phyloP scores from a whole-genome alignment of 2,329 filamentous ascomycete genomes.

The Coniella lustricola region DNA sequence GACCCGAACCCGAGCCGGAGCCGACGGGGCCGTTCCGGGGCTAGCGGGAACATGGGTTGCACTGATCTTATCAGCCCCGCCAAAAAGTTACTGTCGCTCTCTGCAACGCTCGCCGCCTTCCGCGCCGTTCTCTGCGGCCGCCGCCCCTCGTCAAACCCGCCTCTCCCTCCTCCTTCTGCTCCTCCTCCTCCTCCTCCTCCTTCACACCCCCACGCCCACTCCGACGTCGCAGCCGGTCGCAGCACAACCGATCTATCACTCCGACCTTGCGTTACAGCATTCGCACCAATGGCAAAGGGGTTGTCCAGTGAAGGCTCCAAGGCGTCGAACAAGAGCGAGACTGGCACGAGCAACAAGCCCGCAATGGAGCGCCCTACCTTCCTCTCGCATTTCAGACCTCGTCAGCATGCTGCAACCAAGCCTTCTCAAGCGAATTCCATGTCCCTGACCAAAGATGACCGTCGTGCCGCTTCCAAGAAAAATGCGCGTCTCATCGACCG shows the following conservation, averaged over 20 bases:
- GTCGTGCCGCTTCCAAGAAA: slow-evolving; percentile 11
- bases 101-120: too few relatives aligned
- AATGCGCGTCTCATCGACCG: slow-evolving; percentile 17
- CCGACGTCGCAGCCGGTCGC: too few relatives aligned
- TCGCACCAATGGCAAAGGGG: not conserved
- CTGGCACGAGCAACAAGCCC: not conserved
- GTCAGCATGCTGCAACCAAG: not conserved
- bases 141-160: not conserved
- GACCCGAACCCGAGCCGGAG: not conserved
- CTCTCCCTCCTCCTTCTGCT: too few relatives aligned
- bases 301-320: not conserved
- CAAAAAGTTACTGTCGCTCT: not conserved
- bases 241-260: too few relatives aligned
- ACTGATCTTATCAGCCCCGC: slow-evolving; percentile 1
- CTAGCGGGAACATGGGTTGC: too few relatives aligned
- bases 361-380: not conserved
- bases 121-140: too few relatives aligned
- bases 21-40: not conserved
- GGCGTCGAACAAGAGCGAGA: not conserved
- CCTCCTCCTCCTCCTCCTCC: not conserved
- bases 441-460: slow-evolving; percentile 16
- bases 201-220: not conserved
- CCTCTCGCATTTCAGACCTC: not conserved
- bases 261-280: too few relatives aligned
- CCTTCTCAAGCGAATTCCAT: slow-evolving; percentile 12